phyloP scores from a whole-genome alignment of 305 asterid species.

The Rubia balearica region DNA sequence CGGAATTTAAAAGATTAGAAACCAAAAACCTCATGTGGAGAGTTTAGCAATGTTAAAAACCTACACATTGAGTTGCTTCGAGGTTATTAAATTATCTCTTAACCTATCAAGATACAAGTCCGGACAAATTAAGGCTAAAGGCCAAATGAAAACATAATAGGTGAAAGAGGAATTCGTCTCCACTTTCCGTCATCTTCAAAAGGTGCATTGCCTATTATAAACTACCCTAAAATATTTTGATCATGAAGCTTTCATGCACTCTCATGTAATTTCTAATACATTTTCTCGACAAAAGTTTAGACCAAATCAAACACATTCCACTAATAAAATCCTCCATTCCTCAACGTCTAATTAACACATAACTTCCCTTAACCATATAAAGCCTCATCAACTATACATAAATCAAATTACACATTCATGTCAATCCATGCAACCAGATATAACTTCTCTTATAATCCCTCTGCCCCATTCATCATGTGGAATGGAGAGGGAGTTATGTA shows the following conservation, averaged over 20 bases:
- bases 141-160: not conserved
- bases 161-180: not conserved
- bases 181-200: not conserved
- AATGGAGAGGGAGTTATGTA: not conserved
- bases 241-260: not conserved
- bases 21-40: not conserved
- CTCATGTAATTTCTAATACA: not conserved
- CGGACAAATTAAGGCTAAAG: not conserved
- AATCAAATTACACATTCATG: not conserved
- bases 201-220: not conserved
- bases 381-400: not conserved
- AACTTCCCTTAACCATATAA: not conserved
- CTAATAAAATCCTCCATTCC: too few species aligned
- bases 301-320: too few species aligned
- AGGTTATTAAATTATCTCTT: not conserved
- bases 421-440: not conserved
- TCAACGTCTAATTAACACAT: too few species aligned
- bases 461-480: not conserved
- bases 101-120: not conserved
- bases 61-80: not conserved
- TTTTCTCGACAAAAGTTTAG: not conserved
- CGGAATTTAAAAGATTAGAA: not conserved
- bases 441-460: not conserved
- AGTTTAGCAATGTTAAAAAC: not conserved
- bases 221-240: not conserved